Evolutionary conservation across 306 rosid species (phyloP).

Genomic region (Luffa acutangula): DNA sequence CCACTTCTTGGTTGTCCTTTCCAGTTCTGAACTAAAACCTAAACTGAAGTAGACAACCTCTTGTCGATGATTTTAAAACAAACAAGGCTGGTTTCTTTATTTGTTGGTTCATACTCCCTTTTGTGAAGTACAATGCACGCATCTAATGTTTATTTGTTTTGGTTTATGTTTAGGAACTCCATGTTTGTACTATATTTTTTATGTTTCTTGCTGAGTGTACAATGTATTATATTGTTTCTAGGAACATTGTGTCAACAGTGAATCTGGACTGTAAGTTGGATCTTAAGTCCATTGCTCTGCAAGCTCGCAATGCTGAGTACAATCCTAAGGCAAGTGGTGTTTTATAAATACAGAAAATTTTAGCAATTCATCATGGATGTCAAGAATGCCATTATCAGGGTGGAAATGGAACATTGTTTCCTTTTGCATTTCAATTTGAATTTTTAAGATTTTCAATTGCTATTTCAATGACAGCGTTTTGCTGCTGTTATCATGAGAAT

Average conservation of each 20-base stretch:
- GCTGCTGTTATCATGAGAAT: conserved; percentile 98
- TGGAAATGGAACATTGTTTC: background rate
- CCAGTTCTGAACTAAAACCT: too few relatives aligned
- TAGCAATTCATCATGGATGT: background rate
- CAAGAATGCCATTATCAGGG: background rate
- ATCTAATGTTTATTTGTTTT: background rate
- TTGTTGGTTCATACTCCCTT: background rate
- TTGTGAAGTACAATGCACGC: background rate
- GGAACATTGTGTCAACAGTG: conserved; percentile 92
- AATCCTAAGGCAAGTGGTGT: conserved; percentile 71
- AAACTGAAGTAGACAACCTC: background rate
- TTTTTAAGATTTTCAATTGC: background rate
- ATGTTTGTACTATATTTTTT: background rate
- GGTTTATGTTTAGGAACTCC: background rate
- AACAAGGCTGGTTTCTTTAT: background rate
- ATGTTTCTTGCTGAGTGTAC: background rate
- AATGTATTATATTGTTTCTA: conserved; percentile 15
- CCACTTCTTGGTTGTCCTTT: too few relatives aligned
- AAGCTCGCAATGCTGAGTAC: conserved; percentile 96
- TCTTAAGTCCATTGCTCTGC: conserved; percentile 80
- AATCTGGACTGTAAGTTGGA: conserved; percentile 91
- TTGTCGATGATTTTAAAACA: background rate
- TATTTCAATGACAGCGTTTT: conserved; percentile 52
- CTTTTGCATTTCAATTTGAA: background rate
- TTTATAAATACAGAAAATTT: background rate